A percentile compares a stretch with the other conserved stretches of the same genome.
Conservation (phyloP, 768 basidiomycete species). For the Naganishia onofrii region DNA sequence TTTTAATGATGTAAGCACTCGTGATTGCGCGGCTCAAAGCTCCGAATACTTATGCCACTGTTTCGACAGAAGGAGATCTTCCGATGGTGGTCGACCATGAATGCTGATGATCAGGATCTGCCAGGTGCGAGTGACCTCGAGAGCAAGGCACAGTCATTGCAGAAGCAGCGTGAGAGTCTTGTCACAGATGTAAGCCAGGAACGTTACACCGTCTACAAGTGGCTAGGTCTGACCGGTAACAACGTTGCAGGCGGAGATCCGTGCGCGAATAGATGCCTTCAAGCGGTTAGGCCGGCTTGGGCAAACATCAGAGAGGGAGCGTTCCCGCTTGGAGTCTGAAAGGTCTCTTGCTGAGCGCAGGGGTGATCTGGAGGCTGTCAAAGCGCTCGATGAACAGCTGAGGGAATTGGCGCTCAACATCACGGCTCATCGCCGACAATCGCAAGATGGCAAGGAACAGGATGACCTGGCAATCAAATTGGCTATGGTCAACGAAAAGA, state of each 20-base stretch:
- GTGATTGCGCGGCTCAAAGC: conserved; percentile 42
- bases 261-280: conserved; percentile 68
- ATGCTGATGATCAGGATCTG: conserved; percentile 61
- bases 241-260: conserved; percentile 70
- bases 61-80: conserved; percentile 69
- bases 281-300: conserved; percentile 35
- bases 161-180: conserved; percentile 61
- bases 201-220: neutral
- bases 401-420: conserved; percentile 56
- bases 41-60: too few relatives aligned
- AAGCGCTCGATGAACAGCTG: conserved; percentile 64
- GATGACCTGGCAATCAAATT: conserved; percentile 53
- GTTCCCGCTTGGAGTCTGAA: conserved; percentile 65
- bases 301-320: conserved; percentile 40
- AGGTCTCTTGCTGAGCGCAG: conserved; percentile 73
- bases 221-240: conserved; percentile 17
- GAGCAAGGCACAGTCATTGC: conserved; percentile 65
- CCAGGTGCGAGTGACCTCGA: conserved; percentile 65
- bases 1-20: conserved; percentile 62
- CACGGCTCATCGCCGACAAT: conserved; percentile 32
- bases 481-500: conserved; percentile 82
- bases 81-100: conserved; percentile 51
- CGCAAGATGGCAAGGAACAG: conserved; percentile 38
- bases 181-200: conserved; percentile 70
- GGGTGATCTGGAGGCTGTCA: conserved; percentile 66